Conservation (phyloP, 352 stramenopile genomes). For the Globisporangium paddicum region DNA sequence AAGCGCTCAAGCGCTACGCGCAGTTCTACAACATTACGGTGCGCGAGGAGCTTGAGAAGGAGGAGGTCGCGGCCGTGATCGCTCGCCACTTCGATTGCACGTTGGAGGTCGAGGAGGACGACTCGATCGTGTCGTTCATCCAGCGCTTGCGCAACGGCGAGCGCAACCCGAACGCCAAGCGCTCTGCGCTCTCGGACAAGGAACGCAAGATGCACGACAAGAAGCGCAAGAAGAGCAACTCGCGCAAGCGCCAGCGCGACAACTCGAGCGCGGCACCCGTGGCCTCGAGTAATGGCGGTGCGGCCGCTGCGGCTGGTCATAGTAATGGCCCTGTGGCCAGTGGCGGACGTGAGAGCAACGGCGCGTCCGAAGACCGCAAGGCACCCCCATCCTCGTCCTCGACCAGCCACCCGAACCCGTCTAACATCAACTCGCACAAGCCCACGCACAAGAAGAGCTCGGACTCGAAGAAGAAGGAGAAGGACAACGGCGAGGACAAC, state of each 20-base stretch:
- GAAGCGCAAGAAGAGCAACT: slow-evolving; percentile 67
- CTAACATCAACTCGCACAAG: slow-evolving; percentile 18
- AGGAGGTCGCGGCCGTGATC: slow-evolving; percentile 71
- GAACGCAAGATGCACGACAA: slow-evolving; percentile 57
- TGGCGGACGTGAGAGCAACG: background rate
- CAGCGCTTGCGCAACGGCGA: slow-evolving; percentile 82
- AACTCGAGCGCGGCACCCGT: slow-evolving; percentile 23
- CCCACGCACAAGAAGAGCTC: slow-evolving; percentile 32
- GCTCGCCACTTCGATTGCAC: slow-evolving; percentile 76
- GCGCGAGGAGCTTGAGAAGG: slow-evolving; percentile 51
- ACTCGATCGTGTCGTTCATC: slow-evolving; percentile 84
- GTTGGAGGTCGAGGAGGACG: slow-evolving; percentile 81
- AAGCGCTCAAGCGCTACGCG: slow-evolving; percentile 70
- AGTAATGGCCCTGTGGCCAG: background rate
- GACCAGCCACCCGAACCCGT: background rate
- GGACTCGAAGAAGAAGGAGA: slow-evolving; percentile 53
- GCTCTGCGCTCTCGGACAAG: slow-evolving; percentile 50
- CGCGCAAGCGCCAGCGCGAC: slow-evolving; percentile 32
- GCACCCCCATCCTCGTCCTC: slow-evolving; percentile 7
- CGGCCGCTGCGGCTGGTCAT: too few relatives aligned
- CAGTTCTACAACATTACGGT: slow-evolving; percentile 78
- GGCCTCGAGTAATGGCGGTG: background rate
- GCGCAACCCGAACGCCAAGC: slow-evolving; percentile 40
- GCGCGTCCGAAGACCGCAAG: slow-evolving; percentile 25
- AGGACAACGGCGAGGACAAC: slow-evolving; percentile 74